Percentiles rank a stretch among this genome's conserved stretches.
Evolutionary conservation across 441 rosid genomes (phyloP).

Genomic region (Gossypium davidsonii): DNA sequence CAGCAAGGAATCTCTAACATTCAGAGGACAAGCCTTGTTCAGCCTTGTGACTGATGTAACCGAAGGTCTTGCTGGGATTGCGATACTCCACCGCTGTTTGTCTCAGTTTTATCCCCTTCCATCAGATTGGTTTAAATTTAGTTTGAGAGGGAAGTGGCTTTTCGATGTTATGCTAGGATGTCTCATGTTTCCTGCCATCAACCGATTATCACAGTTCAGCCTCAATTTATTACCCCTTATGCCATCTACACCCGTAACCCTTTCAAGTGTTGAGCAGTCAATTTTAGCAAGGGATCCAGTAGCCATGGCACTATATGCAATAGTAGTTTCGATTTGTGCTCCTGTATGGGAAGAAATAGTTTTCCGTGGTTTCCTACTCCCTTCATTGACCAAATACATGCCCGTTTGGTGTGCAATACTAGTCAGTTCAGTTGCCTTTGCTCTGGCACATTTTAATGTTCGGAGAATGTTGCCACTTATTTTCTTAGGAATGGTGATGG

Average conservation of each 20-base stretch:
- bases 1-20: constrained; percentile 76
- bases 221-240: constrained; percentile 72
- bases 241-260: constrained; percentile 65
- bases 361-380: constrained; percentile 89
- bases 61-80: constrained; percentile 92
- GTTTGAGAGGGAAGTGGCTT: constrained; percentile 74
- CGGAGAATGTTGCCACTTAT: constrained; percentile 93
- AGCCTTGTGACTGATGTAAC: constrained; percentile 90
- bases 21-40: constrained; percentile 92
- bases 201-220: constrained; percentile 84
- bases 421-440: constrained; percentile 82
- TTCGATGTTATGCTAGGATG: constrained; percentile 82
- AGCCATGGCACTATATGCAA: constrained; percentile 87
- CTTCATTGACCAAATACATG: constrained; percentile 92
- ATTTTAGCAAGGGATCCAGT: constrained; percentile 91
- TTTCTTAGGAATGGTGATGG: constrained; percentile 84
- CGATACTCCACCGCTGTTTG: constrained; percentile 78
- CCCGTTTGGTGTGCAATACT: constrained; percentile 91
- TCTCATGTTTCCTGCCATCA: constrained; percentile 87
- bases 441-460: constrained; percentile 88
- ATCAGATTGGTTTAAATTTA: constrained; percentile 83
- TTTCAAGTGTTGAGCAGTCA: constrained; percentile 90
- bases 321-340: constrained; percentile 86
- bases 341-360: constrained; percentile 97
- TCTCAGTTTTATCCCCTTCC: constrained; percentile 78